Evolutionary conservation across 2,329 filamentous ascomycete genomes (phyloP).

Genomic region (Ascochyta pisi): DNA sequence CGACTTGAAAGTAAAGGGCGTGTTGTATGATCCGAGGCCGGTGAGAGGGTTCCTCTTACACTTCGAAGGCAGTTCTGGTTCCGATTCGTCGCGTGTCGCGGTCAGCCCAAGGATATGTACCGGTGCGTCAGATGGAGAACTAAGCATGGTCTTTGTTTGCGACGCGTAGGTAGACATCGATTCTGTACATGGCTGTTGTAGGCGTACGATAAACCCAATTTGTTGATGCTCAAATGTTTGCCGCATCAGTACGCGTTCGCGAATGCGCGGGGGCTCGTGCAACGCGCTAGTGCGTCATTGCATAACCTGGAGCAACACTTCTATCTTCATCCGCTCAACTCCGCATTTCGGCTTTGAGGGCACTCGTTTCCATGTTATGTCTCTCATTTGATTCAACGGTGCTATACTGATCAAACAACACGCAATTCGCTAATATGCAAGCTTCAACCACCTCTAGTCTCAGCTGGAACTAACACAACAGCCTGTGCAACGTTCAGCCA

Average conservation of each 20-base stretch:
- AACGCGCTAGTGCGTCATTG: slow-evolving; percentile 22
- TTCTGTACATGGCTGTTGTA: slow-evolving; percentile 35
- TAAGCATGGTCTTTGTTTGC: slow-evolving; percentile 43
- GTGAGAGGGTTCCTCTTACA: slow-evolving; percentile 41
- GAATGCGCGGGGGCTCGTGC: slow-evolving; percentile 10
- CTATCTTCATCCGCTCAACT: slow-evolving; percentile 1
- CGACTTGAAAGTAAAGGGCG: slow-evolving; percentile 43
- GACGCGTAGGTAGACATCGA: slow-evolving; percentile 37
- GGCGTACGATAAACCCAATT: slow-evolving; percentile 2
- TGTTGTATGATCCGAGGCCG: slow-evolving; percentile 35
- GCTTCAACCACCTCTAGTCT: not conserved
- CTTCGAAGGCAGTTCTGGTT: slow-evolving; percentile 37
- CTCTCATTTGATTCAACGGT: too few species aligned
- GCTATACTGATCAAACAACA: not conserved
- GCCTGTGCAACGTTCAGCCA: not conserved
- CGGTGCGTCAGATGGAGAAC: slow-evolving; percentile 26
- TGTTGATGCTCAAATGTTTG: slow-evolving; percentile 6
- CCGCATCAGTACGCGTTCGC: slow-evolving; percentile 10
- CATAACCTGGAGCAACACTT: not conserved
- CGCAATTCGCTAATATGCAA: not conserved
- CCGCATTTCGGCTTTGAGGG: not conserved
- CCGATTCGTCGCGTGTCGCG: slow-evolving; percentile 35
- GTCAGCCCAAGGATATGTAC: slow-evolving; percentile 32
- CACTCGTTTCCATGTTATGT: not conserved
- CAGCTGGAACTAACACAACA: not conserved